Evolutionary conservation across 2,329 filamentous ascomycete species (phyloP), one percentile per base, ranked within the genome.

Genomic region (Hypoxylon sp.): DNA sequence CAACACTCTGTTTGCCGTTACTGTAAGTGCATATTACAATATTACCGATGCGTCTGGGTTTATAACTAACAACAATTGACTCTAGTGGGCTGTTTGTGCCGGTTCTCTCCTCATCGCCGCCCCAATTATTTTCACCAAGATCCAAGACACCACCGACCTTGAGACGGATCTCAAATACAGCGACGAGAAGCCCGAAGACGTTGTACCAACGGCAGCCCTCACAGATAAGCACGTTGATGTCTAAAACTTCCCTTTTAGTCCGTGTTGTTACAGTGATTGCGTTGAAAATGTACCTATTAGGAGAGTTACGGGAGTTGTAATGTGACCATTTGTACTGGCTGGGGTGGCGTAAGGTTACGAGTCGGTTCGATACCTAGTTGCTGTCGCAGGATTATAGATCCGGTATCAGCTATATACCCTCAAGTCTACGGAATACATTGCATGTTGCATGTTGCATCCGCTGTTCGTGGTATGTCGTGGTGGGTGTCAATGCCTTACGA

Each of bases 161-260:
- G 93, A 95, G 79, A 90, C 94, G 59, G 94, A 98, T 79, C 82
- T 97, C 56, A 89, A 90, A 77, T 94, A 93, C 79, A 93, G 91
- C 19, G 94, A 97, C 75, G 93, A 96, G 85, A 96, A 91, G 0
- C 76, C 91, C 14, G 88, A 86, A 25, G 93, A 97, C 72, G 90
- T 97, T 13, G 77, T 79, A 11, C 76, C 78, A 7, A 63, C 69
- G 2, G 74, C 65, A 2, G 69, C 65, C 10, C 60, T 78, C 13
- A 65, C 74, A 4, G 72, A 76, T 65, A 78, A 79, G 72, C 68
- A 43, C 13, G 56, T 61, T 19, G 46, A 65, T 60, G 68, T 75
- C 4, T 68, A 63, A 65, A 51, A 43, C 58, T 43, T 53, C 30
- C 17, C 11, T 23, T 60, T 23, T n/a, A 41, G 28, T 46, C 34